Conservation (phyloP, 139 green algal species). For the Tetradesmus lagerheimii region DNA sequence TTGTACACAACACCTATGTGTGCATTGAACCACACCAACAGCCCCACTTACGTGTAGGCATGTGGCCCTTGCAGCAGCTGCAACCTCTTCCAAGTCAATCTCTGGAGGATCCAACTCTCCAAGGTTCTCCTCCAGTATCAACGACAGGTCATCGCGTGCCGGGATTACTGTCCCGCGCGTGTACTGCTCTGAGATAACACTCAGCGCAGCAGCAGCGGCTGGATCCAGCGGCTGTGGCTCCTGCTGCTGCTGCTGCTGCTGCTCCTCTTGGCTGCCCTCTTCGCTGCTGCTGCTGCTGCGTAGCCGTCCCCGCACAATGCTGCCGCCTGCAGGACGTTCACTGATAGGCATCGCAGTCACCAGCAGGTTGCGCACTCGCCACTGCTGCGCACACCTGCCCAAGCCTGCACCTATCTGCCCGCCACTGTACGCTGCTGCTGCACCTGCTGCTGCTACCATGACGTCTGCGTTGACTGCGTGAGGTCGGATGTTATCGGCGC, state of each 20-base stretch:
- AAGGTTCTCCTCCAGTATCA: constrained; percentile 31
- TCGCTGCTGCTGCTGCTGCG: constrained; percentile 4
- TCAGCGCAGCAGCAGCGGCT: background rate
- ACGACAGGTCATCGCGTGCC: background rate
- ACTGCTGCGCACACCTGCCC: constrained; percentile 11
- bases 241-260: constrained; percentile 10
- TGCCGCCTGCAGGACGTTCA: background rate
- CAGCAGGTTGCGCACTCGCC: background rate
- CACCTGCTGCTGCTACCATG: constrained; percentile 24
- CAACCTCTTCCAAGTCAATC: background rate
- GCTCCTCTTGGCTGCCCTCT: background rate
- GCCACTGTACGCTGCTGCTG: constrained; percentile 13
- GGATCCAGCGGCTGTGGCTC: background rate
- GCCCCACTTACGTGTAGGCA: background rate
- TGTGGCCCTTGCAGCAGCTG: background rate
- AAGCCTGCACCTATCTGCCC: background rate
- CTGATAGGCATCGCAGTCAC: constrained; percentile 4
- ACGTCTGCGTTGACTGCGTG: constrained; percentile 19
- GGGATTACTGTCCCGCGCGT: background rate
- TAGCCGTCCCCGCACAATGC: background rate
- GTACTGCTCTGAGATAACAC: background rate
- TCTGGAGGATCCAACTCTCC: background rate
- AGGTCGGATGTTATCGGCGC: background rate
- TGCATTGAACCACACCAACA: too few relatives aligned
- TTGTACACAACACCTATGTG: too few relatives aligned